Evolutionary conservation across 371 early-diverging fungal species (phyloP).

Genomic region (Blakeslea trispora): DNA sequence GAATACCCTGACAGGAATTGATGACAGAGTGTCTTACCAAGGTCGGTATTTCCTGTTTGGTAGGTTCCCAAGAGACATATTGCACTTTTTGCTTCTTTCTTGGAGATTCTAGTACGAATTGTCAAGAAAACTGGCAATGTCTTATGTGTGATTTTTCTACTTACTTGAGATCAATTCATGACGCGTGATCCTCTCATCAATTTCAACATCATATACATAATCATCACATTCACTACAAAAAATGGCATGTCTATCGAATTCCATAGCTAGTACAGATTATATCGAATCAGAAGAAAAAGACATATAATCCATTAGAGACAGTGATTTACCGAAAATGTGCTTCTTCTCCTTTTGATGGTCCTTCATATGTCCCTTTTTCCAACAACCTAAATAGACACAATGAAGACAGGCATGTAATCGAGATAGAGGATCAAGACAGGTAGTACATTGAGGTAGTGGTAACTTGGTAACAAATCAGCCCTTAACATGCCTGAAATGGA

Average conservation of each 20-base stretch:
- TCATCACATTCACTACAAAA: conserved; percentile 79
- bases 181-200: conserved; percentile 61
- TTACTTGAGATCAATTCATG: conserved; percentile 56
- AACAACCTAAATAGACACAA: conserved; percentile 69
- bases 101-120: too few species aligned
- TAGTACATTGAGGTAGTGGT: conserved; percentile 68
- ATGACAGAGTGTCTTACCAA: conserved; percentile 53
- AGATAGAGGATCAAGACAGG: conserved; percentile 64
- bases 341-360: conserved; percentile 58
- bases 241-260: conserved; percentile 31
- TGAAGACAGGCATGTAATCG: conserved; percentile 84
- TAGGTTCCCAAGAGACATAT: conserved; percentile 36
- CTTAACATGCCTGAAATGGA: too few species aligned
- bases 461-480: too few species aligned
- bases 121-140: too few species aligned
- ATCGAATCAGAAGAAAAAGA: neutral
- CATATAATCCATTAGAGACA: too few species aligned
- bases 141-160: neutral
- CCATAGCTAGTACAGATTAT: conserved; percentile 28
- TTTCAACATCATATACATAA: conserved; percentile 83
- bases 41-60: conserved; percentile 51
- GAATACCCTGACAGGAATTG: conserved; percentile 69
- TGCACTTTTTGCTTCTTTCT: conserved; percentile 30
- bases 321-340: conserved; percentile 65
- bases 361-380: conserved; percentile 66